Conservation (phyloP, 331 rosid genomes). For the Quercus lobata region DNA sequence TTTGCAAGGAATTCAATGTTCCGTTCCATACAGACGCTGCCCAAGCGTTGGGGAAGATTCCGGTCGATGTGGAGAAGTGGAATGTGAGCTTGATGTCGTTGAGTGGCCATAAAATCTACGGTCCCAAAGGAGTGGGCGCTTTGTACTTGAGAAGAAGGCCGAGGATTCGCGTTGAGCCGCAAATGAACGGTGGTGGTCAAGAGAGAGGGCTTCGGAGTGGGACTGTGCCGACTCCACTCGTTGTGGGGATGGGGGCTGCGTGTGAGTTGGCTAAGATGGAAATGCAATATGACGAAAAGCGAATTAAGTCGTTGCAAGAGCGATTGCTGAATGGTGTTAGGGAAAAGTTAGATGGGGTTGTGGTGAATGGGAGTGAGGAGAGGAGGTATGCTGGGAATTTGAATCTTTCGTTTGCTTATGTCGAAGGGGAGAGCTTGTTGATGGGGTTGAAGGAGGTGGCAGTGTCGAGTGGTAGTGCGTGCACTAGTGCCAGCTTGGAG, state of each 20-base stretch:
- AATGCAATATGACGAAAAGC: conserved; percentile 75
- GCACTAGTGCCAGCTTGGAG: conserved; percentile 97
- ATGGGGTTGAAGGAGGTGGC: conserved; percentile 99
- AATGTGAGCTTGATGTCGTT: conserved; percentile 90
- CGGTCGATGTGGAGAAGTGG: conserved; percentile 77
- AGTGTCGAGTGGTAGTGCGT: conserved; percentile 96
- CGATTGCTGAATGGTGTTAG: conserved; percentile 62
- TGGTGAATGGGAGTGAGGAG: conserved; percentile 88
- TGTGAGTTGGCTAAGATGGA: conserved; percentile 80
- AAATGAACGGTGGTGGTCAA: conserved; percentile 96
- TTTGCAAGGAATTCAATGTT: conserved; percentile 73
- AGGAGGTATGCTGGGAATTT: conserved; percentile 72
- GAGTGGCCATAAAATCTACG: conserved; percentile 88
- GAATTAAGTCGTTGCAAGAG: conserved; percentile 55
- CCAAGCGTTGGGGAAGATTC: conserved; percentile 91
- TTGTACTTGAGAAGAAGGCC: conserved; percentile 80
- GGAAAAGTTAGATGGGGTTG: conserved; percentile 70
- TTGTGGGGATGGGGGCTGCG: conserved; percentile 89
- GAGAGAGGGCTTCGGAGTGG: conserved; percentile 96
- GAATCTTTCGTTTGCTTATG: conserved; percentile 83
- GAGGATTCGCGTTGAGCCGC: conserved; percentile 92
- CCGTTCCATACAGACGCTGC: conserved; percentile 96
- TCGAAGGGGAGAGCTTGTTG: conserved; percentile 91
- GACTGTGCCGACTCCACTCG: conserved; percentile 82
- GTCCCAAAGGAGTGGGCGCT: conserved; percentile 88